A percentile compares a stretch with the other conserved stretches of the same genome.
Evolutionary conservation across 2,329 filamentous ascomycete genomes (phyloP).

Genomic region (Magnaporthiopsis rhizophila): DNA sequence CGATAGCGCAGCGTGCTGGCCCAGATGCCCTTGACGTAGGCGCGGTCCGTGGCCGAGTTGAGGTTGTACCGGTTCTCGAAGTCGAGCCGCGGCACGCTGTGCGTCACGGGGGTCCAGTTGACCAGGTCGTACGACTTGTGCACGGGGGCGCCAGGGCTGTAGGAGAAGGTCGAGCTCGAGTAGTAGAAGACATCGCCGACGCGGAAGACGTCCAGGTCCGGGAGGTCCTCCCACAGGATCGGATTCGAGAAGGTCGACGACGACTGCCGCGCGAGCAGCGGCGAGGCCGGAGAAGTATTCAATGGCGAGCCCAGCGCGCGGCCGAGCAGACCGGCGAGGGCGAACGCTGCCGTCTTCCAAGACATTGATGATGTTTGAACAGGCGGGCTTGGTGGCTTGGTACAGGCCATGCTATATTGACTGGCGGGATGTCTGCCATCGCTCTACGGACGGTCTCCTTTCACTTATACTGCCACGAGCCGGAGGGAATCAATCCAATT

Average conservation of each 20-base stretch:
- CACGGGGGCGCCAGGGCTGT: constrained; percentile 47
- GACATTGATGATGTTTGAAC: background rate
- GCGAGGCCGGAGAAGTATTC: background rate
- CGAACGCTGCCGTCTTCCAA: background rate
- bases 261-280: constrained; percentile 7
- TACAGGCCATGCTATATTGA: background rate
- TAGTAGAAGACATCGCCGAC: constrained; percentile 43
- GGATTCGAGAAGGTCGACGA: constrained; percentile 34
- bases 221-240: constrained; percentile 46
- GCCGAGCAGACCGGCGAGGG: constrained; percentile 3
- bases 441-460: no score
- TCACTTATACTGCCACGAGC: background rate
- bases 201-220: constrained; percentile 46
- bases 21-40: constrained; percentile 48
- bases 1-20: constrained; percentile 46
- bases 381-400: background rate
- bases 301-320: background rate
- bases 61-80: constrained; percentile 43
- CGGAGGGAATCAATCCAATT: background rate
- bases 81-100: constrained; percentile 34
- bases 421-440: background rate
- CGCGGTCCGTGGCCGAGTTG: constrained; percentile 24
- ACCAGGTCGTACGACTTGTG: constrained; percentile 47
- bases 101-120: constrained; percentile 39
- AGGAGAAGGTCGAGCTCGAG: constrained; percentile 49